These are phyloP conservation scores for Colletotrichum trifolii DNA, from an alignment of 2,329 filamentous ascomycete species.

Conservation along the genomic window DNA sequence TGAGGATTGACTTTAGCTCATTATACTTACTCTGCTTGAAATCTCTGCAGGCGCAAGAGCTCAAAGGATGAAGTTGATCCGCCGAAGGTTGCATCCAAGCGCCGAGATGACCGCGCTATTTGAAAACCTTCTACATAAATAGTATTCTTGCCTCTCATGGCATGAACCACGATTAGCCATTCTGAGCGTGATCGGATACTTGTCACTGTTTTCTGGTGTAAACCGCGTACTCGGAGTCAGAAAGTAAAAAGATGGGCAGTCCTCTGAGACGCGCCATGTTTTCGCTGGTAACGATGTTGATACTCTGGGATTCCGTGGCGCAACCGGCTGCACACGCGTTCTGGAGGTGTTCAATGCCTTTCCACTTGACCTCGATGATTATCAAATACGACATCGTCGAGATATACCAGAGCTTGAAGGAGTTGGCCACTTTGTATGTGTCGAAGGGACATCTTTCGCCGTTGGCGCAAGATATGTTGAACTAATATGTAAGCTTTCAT, in stretches of 20 bases:
- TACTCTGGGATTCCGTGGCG: constrained; percentile 46
- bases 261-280: constrained; percentile 27
- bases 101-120: constrained; percentile 41
- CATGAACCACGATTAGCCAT: constrained; percentile 39
- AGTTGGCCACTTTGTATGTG: constrained; percentile 71
- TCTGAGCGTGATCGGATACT: constrained; percentile 39
- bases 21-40: not conserved
- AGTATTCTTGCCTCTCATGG: constrained; percentile 43
- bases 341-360: constrained; percentile 65
- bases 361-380: constrained; percentile 54
- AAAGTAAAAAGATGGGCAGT: constrained; percentile 36
- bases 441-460: constrained; percentile 66
- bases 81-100: constrained; percentile 42
- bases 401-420: constrained; percentile 68
- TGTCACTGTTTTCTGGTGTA: constrained; percentile 41
- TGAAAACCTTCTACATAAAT: too few relatives aligned
- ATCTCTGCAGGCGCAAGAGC: too few relatives aligned
- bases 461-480: constrained; percentile 66
- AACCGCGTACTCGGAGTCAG: constrained; percentile 39
- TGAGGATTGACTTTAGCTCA: not conserved
- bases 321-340: constrained; percentile 62
- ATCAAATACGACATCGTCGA: constrained; percentile 72
- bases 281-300: constrained; percentile 18
- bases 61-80: constrained; percentile 27
- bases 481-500: constrained; percentile 70